Base-by-base conservation (phyloP, 2,329 filamentous ascomycete genomes). In the Lecanicillium sp. region DNA sequence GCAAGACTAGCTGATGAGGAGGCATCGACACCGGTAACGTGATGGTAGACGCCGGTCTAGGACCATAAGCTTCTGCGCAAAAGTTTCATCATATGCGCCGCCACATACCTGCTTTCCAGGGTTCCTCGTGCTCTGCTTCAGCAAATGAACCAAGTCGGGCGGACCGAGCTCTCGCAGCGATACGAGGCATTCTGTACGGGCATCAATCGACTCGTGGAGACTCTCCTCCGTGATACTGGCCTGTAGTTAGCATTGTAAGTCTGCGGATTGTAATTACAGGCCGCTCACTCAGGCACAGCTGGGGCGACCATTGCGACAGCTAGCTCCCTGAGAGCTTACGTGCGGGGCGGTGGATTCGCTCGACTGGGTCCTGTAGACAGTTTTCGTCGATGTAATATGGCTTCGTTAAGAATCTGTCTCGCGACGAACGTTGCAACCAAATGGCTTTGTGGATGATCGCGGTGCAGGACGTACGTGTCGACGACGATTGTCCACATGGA, bases 1-100 rank as follows among this genome's bases (percentile, higher is more conserved):
- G 92, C 92, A 43, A 98, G 69, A 65, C 90, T 97, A 43, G 92
- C 92, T 9, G 92, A 97, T 6, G 92, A 97, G 3, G 92, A 98
- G 35, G 92, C 92, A 65, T 98, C 92, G 56, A 96, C 82, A 44
- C 92, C 92, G 29, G 88, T 95, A 51, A 96, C 89, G 79, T 98
- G 92, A 62, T 98, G 92, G 60, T 98, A 98, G 40, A 96, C 82
- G 43, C 92, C 92, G 45, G 81, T 81, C 85, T 96, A 50, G 38
- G 11, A 2, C 12, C 4, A 29, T 44, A 11, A 46, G 34, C 11
- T 17, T 13, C n/a, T 11, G 27, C 3, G 18, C 12, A 36, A 10
- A 29, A 10, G 13, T 5, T 14, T 22, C 22, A 18, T 13, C n/a
- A 11, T n/a, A n/a, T n/a, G 13, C 14, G 7, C 27, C 29, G 18